Evolutionary conservation across 129 eudicot species (phyloP).

Genomic region (Tanacetum coccineum): DNA sequence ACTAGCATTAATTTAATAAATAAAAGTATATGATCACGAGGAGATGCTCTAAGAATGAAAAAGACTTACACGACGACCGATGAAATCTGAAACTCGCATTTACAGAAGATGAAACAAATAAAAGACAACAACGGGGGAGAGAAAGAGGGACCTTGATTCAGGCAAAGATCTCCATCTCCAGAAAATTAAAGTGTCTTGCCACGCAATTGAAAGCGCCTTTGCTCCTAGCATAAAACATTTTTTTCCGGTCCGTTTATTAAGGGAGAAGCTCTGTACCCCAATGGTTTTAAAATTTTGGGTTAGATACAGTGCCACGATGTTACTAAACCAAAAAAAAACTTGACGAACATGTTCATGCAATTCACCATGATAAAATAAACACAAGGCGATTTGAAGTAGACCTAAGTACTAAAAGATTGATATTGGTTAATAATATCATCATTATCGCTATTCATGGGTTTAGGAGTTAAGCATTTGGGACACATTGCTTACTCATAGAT

Average conservation of each 20-base stretch:
- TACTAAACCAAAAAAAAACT: neutral
- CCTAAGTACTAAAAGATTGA: neutral
- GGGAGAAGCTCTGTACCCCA: constrained; percentile 39
- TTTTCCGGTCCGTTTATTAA: constrained; percentile 32
- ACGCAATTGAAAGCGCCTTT: constrained; percentile 31
- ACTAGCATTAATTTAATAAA: too few relatives aligned
- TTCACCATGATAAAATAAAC: neutral
- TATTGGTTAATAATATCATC: neutral
- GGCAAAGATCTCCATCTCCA: constrained; percentile 39
- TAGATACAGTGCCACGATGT: neutral
- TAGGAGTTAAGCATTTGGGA: neutral
- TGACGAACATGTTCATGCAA: neutral
- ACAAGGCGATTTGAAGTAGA: neutral
- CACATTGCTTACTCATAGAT: too few relatives aligned
- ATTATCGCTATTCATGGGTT: constrained; percentile 5
- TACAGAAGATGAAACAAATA: constrained; percentile 10
- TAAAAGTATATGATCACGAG: too few relatives aligned
- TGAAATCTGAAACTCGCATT: neutral
- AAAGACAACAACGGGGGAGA: constrained; percentile 6
- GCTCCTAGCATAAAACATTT: constrained; percentile 46
- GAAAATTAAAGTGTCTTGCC: constrained; percentile 29
- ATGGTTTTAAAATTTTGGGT: neutral
- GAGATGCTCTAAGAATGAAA: too few relatives aligned
- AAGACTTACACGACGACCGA: too few relatives aligned
- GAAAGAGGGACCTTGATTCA: constrained; percentile 37